Conservation (phyloP, 331 rosid genomes). For the Spiraea crenata region DNA sequence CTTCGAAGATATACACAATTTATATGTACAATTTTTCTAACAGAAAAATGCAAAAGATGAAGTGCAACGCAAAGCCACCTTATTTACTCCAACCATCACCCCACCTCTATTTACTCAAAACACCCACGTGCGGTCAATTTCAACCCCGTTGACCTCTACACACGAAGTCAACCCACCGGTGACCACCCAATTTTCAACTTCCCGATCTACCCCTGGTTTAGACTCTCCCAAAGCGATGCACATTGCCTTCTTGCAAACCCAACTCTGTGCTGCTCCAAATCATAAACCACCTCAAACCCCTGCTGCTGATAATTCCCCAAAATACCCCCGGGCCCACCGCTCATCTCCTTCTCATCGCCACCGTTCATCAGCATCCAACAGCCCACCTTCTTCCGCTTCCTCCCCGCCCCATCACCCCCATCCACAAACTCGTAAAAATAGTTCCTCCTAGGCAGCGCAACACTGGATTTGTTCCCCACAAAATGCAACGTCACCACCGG, state of each 20-base stretch:
- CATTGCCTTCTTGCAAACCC: constrained; percentile 83
- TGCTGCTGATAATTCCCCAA: constrained; percentile 95
- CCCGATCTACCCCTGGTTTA: constrained; percentile 32
- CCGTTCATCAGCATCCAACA: constrained; percentile 95
- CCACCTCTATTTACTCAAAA: too few relatives aligned
- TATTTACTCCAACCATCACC: background rate
- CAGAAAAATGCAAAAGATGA: constrained; percentile 11
- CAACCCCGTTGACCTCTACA: background rate
- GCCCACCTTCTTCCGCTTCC: constrained; percentile 56
- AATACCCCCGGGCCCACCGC: constrained; percentile 82
- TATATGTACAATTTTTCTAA: background rate
- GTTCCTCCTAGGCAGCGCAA: constrained; percentile 67
- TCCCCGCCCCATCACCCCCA: constrained; percentile 44
- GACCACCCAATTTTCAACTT: background rate
- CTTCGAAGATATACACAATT: background rate
- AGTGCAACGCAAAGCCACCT: background rate
- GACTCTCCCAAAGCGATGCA: constrained; percentile 76
- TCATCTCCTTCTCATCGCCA: constrained; percentile 70
- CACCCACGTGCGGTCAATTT: constrained; percentile 4
- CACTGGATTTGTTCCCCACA: constrained; percentile 57
- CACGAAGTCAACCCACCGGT: background rate
- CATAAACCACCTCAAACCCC: constrained; percentile 84
- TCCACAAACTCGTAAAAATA: constrained; percentile 72
- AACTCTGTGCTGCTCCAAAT: constrained; percentile 63
- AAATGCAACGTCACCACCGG: constrained; percentile 66